Conservation (phyloP, 495 filamentous ascomycete genomes). For the Annulohypoxylon moriforme region DNA sequence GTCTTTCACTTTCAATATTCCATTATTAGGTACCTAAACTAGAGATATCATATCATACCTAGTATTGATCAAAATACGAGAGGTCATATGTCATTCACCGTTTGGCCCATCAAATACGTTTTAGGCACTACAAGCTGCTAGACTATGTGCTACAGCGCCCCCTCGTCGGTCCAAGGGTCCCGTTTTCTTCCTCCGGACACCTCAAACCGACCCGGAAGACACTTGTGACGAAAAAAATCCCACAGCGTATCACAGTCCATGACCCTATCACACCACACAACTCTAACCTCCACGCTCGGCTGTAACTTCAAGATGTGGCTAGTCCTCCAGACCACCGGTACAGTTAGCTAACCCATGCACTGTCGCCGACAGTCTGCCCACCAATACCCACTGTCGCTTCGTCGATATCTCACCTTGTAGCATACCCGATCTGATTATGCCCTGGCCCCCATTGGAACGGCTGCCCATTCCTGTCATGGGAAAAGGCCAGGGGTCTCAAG, state of each 20-base stretch:
- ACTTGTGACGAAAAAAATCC: constrained; percentile 27
- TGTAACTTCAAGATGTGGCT: constrained; percentile 37
- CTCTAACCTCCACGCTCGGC: constrained; percentile 25
- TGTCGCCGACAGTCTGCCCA: constrained; percentile 24
- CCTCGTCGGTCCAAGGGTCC: background rate
- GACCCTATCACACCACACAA: constrained; percentile 35
- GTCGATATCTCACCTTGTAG: constrained; percentile 32
- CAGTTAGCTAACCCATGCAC: constrained; percentile 11
- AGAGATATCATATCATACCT: background rate
- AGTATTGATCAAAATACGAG: no score
- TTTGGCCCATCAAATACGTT: no score
- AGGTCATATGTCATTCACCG: no score
- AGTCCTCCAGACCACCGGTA: constrained; percentile 37
- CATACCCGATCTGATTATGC: constrained; percentile 30
- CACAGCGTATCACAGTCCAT: constrained; percentile 29
- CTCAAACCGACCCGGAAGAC: constrained; percentile 17
- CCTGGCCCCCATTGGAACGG: constrained; percentile 42
- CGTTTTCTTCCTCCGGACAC: constrained; percentile 24
- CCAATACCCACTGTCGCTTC: constrained; percentile 23
- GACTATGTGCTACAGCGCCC: background rate
- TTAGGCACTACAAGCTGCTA: background rate
- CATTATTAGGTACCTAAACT: background rate
- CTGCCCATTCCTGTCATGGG: constrained; percentile 39
- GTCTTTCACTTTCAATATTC: background rate
- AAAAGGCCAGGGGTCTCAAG: constrained; percentile 19